Base-by-base conservation (phyloP, 345 rosid species). In the Conringia planisiliqua region DNA sequence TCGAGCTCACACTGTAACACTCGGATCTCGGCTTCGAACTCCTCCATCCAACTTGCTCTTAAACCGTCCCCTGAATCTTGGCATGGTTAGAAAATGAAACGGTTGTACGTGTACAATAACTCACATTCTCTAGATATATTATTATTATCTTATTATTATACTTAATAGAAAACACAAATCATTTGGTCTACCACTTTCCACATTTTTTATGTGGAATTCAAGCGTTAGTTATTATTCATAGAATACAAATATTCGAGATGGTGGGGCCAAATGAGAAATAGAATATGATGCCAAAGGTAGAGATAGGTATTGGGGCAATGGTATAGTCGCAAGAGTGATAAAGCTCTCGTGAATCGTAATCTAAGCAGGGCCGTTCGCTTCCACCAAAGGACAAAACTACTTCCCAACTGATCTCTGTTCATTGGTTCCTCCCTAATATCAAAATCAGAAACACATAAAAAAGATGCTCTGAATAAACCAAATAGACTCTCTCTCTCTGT, bases 301-400 rank as follows among this genome's bases (percentile, higher is more conserved):
- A 16, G 18, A 29, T 55, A 26, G 35, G 27, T 22, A 51, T 51
- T 26, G 10, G n/a, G n/a, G 5, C 13, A 11, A 44, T 39, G 42
- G 7, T 9, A 22, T 10, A 64, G 65, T 73, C 17, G 35, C 16
- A 42, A 43, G 56, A 65, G 56, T 61, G 75, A 71, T 11, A 71
- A 60, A 54, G 48, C 40, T 26, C 40, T 26, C 10, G 8, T 52
- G 7, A 62, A 69, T 55, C 69, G 35, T 59, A 59, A 67, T 75
- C 78, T 29, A 58, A 75, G 54, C 68, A 75, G 78, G 30, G 22
- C 78, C 78, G 73, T 50, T 67, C 68, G 73, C 73, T 67, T 35
- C 9, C 75, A 43, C 75, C 70, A 69, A 70, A 68, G 33, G 70
- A 62, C 79, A 76, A 76, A 76, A 33, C 74, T 67, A 29, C 1